phyloP scores from a whole-genome alignment of 179 eudicot species.

The Amaranthus tricolor region DNA sequence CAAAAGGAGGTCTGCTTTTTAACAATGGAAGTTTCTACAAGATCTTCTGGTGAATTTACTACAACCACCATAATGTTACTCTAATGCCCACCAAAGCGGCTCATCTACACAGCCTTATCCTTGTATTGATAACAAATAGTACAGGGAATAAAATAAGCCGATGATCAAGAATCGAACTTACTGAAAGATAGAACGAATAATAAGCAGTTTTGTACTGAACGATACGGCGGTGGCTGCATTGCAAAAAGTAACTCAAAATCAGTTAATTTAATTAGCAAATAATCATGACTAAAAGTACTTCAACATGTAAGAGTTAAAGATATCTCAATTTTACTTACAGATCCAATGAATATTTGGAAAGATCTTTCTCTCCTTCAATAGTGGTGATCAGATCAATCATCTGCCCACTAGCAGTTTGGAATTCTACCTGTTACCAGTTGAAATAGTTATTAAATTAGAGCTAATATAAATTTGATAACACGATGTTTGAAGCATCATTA shows the following conservation, averaged over 20 bases:
- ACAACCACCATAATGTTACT: not conserved
- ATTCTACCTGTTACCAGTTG: constrained; percentile 56
- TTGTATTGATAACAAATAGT: not conserved
- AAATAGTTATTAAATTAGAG: constrained; percentile 28
- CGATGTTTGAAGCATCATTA: constrained; percentile 19
- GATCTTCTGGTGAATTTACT: too few species aligned
- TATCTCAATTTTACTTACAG: constrained; percentile 41
- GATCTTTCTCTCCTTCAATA: constrained; percentile 72
- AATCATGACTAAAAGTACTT: too few species aligned
- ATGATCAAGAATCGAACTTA: constrained; percentile 33
- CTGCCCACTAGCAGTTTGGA: constrained; percentile 80
- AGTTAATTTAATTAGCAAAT: not conserved
- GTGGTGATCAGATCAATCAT: constrained; percentile 94
- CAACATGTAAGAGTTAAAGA: not conserved
- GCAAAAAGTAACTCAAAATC: constrained; percentile 13
- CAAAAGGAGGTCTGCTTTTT: too few species aligned
- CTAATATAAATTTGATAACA: constrained; percentile 11
- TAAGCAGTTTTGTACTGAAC: constrained; percentile 85
- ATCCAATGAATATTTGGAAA: constrained; percentile 53
- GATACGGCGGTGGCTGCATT: constrained; percentile 73
- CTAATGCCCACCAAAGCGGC: too few species aligned
- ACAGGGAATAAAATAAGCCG: not conserved
- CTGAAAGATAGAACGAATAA: constrained; percentile 81
- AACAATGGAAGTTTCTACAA: not conserved
- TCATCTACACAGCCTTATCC: too few species aligned